Evolutionary conservation across 768 basidiomycete genomes (phyloP), one percentile per base, ranked within the genome.

Genomic region (Mycena kentingensis): DNA sequence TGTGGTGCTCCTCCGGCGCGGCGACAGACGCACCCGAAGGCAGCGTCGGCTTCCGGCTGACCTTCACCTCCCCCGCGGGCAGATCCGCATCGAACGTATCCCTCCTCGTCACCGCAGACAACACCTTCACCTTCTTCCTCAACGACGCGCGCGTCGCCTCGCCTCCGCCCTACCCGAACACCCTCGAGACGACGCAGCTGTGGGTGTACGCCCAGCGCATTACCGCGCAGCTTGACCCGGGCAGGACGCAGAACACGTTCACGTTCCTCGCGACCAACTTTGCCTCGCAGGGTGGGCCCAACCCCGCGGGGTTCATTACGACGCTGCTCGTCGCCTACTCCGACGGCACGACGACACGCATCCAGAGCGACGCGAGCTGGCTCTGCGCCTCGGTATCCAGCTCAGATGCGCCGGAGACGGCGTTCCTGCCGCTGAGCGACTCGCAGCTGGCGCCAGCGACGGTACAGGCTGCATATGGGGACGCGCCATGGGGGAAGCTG

Each of bases 31-130:
- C 56, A 4, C 28, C 44, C 6, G 29, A 22, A 29, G 56, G 56
- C 0, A 46, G 47, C 10, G 44, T 54, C 10, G 56, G 56, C 24
- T 54, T 58, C 45, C 52, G 56, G 35, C 53, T 46, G 15, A 54
- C 56, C 18, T 13, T 58, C 21, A 12, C 48, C 26, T 49, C 42
- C 16, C 52, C 56, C 11, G 13, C 28, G 4, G 56, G 48, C 35
- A 58, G 53, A 32, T 38, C 26, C 24, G 51, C 56, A 5, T 22
- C 32, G 5, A 50, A 46, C 6, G 56, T 48, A 7, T 22, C 41
- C 2, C 31, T 58, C 13, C 11, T 53, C 15, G 13, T 45, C 12
- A 26, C 52, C 5, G 56, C 37, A 24, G 56, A 58, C 21, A 58
- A 58, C 21, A 37, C 35, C 10, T 58, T 54, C 34, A 4, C 16